phyloP scores from a whole-genome alignment of 768 basidiomycete genomes.

The Lentinula boryana region DNA sequence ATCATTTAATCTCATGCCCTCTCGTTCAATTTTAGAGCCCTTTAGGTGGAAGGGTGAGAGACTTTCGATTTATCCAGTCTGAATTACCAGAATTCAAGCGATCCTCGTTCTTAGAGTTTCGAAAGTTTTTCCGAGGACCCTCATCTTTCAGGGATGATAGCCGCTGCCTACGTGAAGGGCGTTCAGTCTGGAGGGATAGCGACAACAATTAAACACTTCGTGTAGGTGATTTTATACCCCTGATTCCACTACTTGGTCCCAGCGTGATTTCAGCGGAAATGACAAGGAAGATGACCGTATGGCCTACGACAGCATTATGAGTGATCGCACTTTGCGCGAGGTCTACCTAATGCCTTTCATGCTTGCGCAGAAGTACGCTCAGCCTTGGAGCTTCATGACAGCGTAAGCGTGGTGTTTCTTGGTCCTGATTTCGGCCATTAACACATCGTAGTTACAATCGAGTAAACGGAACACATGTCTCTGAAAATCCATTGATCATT shows the following conservation, averaged over 20 bases:
- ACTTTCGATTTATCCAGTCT: not conserved
- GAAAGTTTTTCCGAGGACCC: constrained; percentile 58
- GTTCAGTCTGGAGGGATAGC: constrained; percentile 50
- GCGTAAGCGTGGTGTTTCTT: constrained; percentile 33
- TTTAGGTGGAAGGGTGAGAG: constrained; percentile 57
- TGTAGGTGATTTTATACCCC: constrained; percentile 30
- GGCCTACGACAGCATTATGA: constrained; percentile 61
- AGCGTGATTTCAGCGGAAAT: constrained; percentile 45
- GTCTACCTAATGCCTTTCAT: constrained; percentile 73
- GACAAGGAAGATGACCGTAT: constrained; percentile 79
- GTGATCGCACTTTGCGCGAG: constrained; percentile 62
- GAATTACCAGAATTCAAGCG: not conserved
- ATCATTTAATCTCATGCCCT: not conserved
- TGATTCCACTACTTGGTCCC: not conserved
- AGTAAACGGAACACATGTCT: constrained; percentile 69
- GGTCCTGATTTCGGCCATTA: not conserved
- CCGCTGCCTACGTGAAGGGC: constrained; percentile 47
- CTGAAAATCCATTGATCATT: constrained; percentile 58
- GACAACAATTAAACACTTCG: constrained; percentile 66
- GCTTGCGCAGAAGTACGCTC: constrained; percentile 58
- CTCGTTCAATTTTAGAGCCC: constrained; percentile 40
- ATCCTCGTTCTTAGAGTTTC: constrained; percentile 28
- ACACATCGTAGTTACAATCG: constrained; percentile 48
- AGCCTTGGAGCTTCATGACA: constrained; percentile 65
- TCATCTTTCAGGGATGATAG: constrained; percentile 43